A percentile compares a stretch with the other conserved stretches of the same genome.
Evolutionary conservation across 2,329 filamentous ascomycete genomes (phyloP).

Genomic region (Aspergillus arachidicola): DNA sequence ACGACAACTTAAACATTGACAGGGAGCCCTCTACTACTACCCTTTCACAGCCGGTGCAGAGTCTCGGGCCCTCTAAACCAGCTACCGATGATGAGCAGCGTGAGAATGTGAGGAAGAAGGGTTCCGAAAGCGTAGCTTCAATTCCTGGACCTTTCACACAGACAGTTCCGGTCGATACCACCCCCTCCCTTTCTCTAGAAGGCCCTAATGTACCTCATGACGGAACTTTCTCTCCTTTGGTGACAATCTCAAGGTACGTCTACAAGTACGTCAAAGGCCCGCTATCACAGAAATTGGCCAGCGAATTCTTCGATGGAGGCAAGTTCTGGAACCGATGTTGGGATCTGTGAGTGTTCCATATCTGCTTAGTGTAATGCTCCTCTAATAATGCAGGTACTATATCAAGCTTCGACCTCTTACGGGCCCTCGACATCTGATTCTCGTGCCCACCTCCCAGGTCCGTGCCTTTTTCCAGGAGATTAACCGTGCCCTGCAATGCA

Average conservation of each 20-base stretch:
- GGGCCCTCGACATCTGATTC: slow-evolving; percentile 59
- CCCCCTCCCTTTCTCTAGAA: neutral
- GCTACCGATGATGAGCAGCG: neutral
- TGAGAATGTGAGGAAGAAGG: neutral
- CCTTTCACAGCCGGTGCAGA: neutral
- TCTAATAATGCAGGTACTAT: slow-evolving; percentile 61
- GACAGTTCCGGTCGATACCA: neutral
- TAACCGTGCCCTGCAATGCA: slow-evolving; percentile 56
- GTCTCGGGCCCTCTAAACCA: neutral
- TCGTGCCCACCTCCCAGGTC: slow-evolving; percentile 70
- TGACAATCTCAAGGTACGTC: slow-evolving; percentile 44
- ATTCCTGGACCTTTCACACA: neutral
- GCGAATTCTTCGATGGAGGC: slow-evolving; percentile 43
- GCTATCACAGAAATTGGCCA: slow-evolving; percentile 36
- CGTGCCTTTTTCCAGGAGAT: slow-evolving; percentile 65
- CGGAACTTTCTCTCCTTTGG: slow-evolving; percentile 43
- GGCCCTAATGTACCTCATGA: slow-evolving; percentile 8
- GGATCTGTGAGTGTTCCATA: slow-evolving; percentile 68
- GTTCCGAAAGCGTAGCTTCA: neutral
- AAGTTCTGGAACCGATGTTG: slow-evolving; percentile 62
- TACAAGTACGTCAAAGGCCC: slow-evolving; percentile 44
- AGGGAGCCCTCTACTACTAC: neutral
- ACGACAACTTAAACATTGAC: neutral
- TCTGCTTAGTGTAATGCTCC: neutral
- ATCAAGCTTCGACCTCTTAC: slow-evolving; percentile 56